Evolutionary conservation across 1,284 basidiomycete species (phyloP).

Genomic region (Marasmius tenuissimus): DNA sequence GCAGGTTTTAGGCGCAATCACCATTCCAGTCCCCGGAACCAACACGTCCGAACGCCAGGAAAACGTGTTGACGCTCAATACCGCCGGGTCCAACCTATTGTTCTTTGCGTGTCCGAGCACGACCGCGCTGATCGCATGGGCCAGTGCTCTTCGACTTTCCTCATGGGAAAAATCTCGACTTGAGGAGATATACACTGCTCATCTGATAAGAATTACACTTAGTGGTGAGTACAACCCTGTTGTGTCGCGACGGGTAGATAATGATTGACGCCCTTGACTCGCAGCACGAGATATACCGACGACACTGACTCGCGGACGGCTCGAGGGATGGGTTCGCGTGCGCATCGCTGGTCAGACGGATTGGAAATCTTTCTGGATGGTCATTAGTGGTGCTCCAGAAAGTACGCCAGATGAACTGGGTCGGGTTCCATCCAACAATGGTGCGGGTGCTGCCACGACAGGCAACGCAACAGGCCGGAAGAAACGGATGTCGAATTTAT

Average conservation of each 20-base stretch:
- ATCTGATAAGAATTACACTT: conserved; percentile 79
- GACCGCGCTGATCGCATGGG: conserved; percentile 81
- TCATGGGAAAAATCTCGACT: conserved; percentile 95
- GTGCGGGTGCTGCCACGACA: conserved; percentile 11
- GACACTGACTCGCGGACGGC: conserved; percentile 69
- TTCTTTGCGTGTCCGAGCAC: conserved; percentile 85
- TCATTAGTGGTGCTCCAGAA: conserved; percentile 49
- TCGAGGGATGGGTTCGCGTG: conserved; percentile 93
- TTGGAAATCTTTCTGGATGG: conserved; percentile 94
- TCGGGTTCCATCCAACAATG: conserved; percentile 8
- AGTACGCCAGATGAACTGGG: conserved; percentile 7
- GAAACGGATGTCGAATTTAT: conserved; percentile 71
- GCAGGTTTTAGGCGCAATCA: conserved; percentile 73
- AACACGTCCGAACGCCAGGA: conserved; percentile 49
- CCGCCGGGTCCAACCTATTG: conserved; percentile 89
- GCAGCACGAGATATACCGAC: conserved; percentile 66
- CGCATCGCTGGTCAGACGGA: conserved; percentile 94
- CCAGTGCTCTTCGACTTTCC: conserved; percentile 86
- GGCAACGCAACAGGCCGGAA: conserved; percentile 33
- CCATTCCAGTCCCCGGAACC: conserved; percentile 33
- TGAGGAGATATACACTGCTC: conserved; percentile 97
- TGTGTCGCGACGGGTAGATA: background rate
- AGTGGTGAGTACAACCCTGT: conserved; percentile 27
- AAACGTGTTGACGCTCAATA: conserved; percentile 91
- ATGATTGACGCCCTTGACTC: background rate